Base-by-base conservation (phyloP, 164 flowering plant species). In the Magnolia changhungtana region DNA sequence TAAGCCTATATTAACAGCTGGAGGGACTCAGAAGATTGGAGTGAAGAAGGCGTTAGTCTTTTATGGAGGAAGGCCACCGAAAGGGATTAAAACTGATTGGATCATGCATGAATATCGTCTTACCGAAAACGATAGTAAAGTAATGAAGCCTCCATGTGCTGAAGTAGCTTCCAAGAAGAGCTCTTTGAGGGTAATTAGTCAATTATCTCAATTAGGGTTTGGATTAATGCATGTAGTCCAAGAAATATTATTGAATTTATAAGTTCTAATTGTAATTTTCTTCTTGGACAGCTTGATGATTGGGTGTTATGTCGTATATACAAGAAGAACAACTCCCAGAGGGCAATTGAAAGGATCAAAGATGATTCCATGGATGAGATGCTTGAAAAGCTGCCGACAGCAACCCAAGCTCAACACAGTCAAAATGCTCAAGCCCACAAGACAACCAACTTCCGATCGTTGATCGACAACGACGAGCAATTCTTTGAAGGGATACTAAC, bases 281-380 rank as follows among this genome's bases (percentile, higher is more conserved):
- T 16, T 69, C n/a, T 69, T 69, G 16, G 55, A 65, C 79, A 95
- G 98, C 90, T 95, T 69, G 98, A 95, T 79, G 98, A 95, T 73
- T 95, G 97, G 98, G 98, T 95, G 7, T 69, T 95, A 50, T 95
- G 98, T 65, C 95, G 98, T 72, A 93, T 95, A 19, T 95, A 95
- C 85, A 92, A 95, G 91, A 95, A 95, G 89, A 91, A 82, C 85
- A 89, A 88, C 77, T 69, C 86, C 0, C 79, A 75, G 31, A 86
- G 93, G 71, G 81, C 87, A 10, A 70, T 82, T 85, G 95, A 89
- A 75, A 86, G 83, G 13, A 91, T 90, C 8, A 85, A 78, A 72
- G 89, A 86, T 0, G 89, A 90, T 64, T 83, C 87, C 7, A 65
- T 87, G 89, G 92, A 89, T 3, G 90, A 83, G 24, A 83, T 88